Evolutionary conservation across 495 filamentous ascomycete species (phyloP).

Genomic region (Neurospora sp.): DNA sequence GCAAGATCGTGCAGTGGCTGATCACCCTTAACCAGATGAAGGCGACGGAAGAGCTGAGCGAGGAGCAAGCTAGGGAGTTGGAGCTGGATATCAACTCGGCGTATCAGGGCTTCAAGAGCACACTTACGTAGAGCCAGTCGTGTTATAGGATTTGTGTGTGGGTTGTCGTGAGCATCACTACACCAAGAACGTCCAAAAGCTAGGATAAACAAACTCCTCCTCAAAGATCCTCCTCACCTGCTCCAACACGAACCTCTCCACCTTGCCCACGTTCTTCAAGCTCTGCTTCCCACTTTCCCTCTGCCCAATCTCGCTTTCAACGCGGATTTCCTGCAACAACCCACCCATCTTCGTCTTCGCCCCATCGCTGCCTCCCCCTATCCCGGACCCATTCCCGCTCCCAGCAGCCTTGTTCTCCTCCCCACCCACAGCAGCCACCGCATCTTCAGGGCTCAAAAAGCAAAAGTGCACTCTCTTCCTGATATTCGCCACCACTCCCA

Average conservation of each 20-base stretch:
- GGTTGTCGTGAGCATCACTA: constrained; percentile 22
- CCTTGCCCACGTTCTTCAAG: constrained; percentile 96
- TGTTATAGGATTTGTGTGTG: background rate
- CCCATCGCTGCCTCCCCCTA: background rate
- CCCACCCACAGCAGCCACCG: constrained; percentile 53
- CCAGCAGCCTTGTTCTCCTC: constrained; percentile 32
- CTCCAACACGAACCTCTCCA: constrained; percentile 93
- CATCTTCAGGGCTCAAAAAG: constrained; percentile 83
- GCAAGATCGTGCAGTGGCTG: constrained; percentile 97
- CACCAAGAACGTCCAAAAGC: constrained; percentile 94
- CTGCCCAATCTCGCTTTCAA: constrained; percentile 95
- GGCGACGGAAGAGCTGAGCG: constrained; percentile 78
- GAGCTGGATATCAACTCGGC: constrained; percentile 82
- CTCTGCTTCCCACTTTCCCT: constrained; percentile 85
- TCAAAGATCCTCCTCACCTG: constrained; percentile 96
- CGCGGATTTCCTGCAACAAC: constrained; percentile 79
- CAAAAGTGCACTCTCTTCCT: constrained; percentile 78
- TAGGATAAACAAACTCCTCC: constrained; percentile 96
- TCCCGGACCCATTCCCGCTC: constrained; percentile 10
- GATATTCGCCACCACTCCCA: constrained; percentile 85
- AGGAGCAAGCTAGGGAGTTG: constrained; percentile 80
- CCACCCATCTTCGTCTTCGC: constrained; percentile 46
- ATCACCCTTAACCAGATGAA: constrained; percentile 97
- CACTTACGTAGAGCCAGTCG: constrained; percentile 18
- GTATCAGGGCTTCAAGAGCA: constrained; percentile 79